Evolutionary conservation across 768 basidiomycete species (phyloP).

Genomic region (Rhodosporidiobolus sp.): DNA sequence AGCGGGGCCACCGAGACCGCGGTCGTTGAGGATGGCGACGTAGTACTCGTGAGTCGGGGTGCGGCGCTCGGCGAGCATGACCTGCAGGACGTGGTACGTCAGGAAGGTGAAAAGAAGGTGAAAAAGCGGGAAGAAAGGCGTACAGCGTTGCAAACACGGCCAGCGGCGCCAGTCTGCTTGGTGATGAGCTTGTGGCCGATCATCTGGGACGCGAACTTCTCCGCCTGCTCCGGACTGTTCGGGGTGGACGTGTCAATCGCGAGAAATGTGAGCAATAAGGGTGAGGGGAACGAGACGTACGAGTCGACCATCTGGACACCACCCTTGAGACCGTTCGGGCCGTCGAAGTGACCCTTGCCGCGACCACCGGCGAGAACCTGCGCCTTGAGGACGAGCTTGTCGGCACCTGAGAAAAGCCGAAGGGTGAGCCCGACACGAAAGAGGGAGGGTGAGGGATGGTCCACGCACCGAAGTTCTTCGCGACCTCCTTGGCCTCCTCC

Average conservation of each 20-base stretch:
- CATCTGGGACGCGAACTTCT: slow-evolving; percentile 86
- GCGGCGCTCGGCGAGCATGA: slow-evolving; percentile 96
- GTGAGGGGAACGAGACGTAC: slow-evolving; percentile 52
- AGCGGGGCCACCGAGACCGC: slow-evolving; percentile 79
- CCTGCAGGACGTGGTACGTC: slow-evolving; percentile 53
- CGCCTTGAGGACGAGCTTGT: slow-evolving; percentile 91
- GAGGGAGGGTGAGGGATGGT: background rate
- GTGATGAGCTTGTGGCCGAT: slow-evolving; percentile 92
- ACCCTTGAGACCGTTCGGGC: slow-evolving; percentile 79
- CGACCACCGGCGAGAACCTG: slow-evolving; percentile 98
- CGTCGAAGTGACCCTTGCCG: slow-evolving; percentile 92
- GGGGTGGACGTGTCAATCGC: too few species aligned
- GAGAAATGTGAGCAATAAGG: too few species aligned
- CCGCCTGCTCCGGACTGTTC: slow-evolving; percentile 75
- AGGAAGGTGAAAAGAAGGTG: background rate
- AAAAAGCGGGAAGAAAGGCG: slow-evolving; percentile 44
- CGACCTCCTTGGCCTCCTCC: slow-evolving; percentile 82
- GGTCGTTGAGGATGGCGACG: slow-evolving; percentile 93
- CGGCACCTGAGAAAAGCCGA: slow-evolving; percentile 55
- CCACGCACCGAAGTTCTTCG: slow-evolving; percentile 74
- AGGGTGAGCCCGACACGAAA: background rate
- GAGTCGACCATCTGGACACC: slow-evolving; percentile 91
- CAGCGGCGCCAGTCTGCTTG: slow-evolving; percentile 91
- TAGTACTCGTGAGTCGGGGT: slow-evolving; percentile 96
- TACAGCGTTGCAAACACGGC: slow-evolving; percentile 92